Base-by-base conservation (phyloP, 2,329 filamentous ascomycete species). In the Pseudocercospora vitis region DNA sequence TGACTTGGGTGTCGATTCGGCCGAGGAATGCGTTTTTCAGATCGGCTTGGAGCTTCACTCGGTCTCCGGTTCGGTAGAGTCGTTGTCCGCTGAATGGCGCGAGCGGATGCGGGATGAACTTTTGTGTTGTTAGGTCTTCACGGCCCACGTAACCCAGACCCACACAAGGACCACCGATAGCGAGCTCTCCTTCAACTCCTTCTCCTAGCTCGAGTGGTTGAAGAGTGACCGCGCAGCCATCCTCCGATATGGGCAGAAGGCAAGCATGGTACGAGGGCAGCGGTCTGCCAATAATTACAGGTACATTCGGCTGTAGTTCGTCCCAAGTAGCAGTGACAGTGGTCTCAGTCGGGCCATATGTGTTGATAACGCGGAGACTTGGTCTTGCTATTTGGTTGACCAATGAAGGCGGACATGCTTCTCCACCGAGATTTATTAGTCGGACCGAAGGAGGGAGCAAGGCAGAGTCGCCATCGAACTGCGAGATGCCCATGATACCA, bases 1-100 rank as follows among this genome's bases (percentile, higher is more conserved):
- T 97, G 74, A 96, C 88, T 68, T 96, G 91, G 58, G 85, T 81
- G 68, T 96, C 91, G 19, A 83, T 84, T 48, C 92, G 81, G 18
- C 91, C 91, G 4, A 86, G 85, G 66, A 84, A 87, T 11, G 45
- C 46, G 33, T 62, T 62, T 44, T 59, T 59, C 19, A 53, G 44
- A 21, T 63, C 60, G 6, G 50, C 39, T 31, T 59, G 55, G n/a
- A 62, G 18, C 40, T 48, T 57, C 4, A 62, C 61, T 11, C 61
- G 51, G 28, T 63, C 61, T 42, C 59, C 61, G 9, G 61, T 63
- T 12, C 59, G 57, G 46, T 63, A 63, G 1, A 63, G 33, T 39
- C 52, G 42, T 21, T 63, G 48, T 7, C 53, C 55, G 19, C 39
- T 52, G 9, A 16, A 29, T 1, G 56, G 48, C 28, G 55, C 50